phyloP scores from a whole-genome alignment of 2,329 filamentous ascomycete species.

The Lecanicillium sp. region DNA sequence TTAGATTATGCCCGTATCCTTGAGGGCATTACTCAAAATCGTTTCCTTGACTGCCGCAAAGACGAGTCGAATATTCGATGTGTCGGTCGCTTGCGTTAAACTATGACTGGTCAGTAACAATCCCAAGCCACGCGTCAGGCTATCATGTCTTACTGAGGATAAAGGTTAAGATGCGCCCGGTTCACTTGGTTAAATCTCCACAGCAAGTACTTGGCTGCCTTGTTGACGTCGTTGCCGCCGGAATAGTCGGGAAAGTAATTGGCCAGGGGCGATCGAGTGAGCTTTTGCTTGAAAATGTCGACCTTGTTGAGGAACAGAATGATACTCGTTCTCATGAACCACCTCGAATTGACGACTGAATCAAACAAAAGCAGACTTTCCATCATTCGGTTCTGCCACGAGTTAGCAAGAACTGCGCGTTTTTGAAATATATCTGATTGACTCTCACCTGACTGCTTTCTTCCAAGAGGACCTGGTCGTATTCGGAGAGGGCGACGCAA shows the following conservation, averaged over 20 bases:
- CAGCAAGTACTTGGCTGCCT: constrained; percentile 92
- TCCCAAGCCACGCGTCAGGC: not conserved
- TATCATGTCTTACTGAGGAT: constrained; percentile 72
- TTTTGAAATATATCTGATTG: constrained; percentile 5
- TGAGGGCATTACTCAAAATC: constrained; percentile 94
- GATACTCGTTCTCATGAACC: constrained; percentile 99
- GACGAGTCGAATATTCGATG: constrained; percentile 93
- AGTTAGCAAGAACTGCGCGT: constrained; percentile 14
- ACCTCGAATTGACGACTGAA: constrained; percentile 95
- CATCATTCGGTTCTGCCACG: constrained; percentile 91
- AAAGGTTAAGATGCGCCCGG: constrained; percentile 88
- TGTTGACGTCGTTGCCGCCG: constrained; percentile 94
- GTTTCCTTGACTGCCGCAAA: constrained; percentile 99
- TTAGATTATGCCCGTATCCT: constrained; percentile 94
- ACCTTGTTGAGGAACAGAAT: constrained; percentile 99
- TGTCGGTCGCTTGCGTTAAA: constrained; percentile 97
- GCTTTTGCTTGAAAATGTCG: constrained; percentile 94
- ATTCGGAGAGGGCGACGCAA: constrained; percentile 95
- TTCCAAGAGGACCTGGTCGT: constrained; percentile 93
- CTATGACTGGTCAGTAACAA: constrained; percentile 38
- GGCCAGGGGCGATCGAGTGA: constrained; percentile 78
- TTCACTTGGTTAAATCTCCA: constrained; percentile 99
- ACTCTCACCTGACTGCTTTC: constrained; percentile 84
- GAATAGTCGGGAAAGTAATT: constrained; percentile 99
- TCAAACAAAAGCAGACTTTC: constrained; percentile 94